Base-by-base conservation (phyloP, 108 stramenopile species). In the Skeletonema potamos region DNA sequence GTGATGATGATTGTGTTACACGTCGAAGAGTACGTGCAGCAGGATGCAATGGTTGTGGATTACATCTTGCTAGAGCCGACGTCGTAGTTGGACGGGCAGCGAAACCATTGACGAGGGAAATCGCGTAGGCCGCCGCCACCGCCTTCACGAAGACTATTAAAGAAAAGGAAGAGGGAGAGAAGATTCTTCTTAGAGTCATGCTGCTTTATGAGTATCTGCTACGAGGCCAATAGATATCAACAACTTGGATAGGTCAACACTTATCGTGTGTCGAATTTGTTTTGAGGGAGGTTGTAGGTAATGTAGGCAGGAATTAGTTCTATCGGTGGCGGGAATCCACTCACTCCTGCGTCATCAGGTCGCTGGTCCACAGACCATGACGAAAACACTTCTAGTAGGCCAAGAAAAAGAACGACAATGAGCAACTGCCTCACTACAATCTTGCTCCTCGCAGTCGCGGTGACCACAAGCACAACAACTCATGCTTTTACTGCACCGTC, bases 401-500 rank as follows among this genome's bases (percentile, higher is more conserved):
- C 15, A 41, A 51, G 22, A 24, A 51, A 22, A 20, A 8, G 9
- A 51, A 24, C 44, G 44, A 46, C 22, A 22, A 20, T 22, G 48
- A 20, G 8, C 48, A 51, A 7, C 4, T 51, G 8, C 9, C 48
- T 51, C 8, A 10, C 22, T 22, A 51, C 22, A 51, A 51, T 51
- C 1, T 51, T 22, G 18, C 20, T 51, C 48, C 48, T 51, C 48
- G 48, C 48, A 24, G 22, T 9, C 0, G 48, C 48, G 48, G 48
- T n/a, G 18, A 20, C 20, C 8, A 51, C 48, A 51, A 24, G 20
- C 20, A 30, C 55, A 12, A 55, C 62, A 27, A 28, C 64, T 6
- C 20, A 59, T 30, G 65, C 74, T 0, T 62, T 74, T 28, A 22
- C 66, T 11, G 26, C 65, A 8, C 58, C 65, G 8, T 6, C n/a